Percentiles rank a stretch among this genome's conserved stretches.
Conservation (phyloP, 1,284 basidiomycete genomes). For the Puccinia triticina region DNA sequence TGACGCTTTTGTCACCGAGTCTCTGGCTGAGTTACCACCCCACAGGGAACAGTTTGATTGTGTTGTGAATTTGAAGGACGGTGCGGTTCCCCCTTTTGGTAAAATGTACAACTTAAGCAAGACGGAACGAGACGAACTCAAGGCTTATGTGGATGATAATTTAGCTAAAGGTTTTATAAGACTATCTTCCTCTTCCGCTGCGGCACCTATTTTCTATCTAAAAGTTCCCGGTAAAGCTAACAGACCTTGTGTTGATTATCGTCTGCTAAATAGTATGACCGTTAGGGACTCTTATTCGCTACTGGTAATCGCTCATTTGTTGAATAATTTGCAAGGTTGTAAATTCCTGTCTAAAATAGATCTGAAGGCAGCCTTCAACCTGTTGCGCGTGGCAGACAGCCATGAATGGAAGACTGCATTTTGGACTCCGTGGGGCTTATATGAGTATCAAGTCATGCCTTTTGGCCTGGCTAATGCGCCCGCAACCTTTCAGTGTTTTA, state of each 20-base stretch:
- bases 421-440: conserved; percentile 55
- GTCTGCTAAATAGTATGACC: conserved; percentile 52
- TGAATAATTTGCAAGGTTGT: conserved; percentile 7
- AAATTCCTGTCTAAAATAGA: conserved; percentile 56
- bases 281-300: conserved; percentile 52
- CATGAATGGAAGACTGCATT: conserved; percentile 1
- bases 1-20: too few relatives aligned
- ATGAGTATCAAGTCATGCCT: too few relatives aligned
- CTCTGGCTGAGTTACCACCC: not conserved
- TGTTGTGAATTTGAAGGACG: too few relatives aligned
- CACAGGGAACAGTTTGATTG: too few relatives aligned
- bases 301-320: not conserved
- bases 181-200: too few relatives aligned
- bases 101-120: conserved; percentile 12
- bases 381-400: conserved; percentile 54
- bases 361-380: conserved; percentile 58
- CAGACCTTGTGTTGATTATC: conserved; percentile 52
- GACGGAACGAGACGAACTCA: not conserved
- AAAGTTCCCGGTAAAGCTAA: too few relatives aligned
- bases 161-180: too few relatives aligned
- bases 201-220: too few relatives aligned
- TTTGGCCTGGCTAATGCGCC: conserved; percentile 63
- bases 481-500: conserved; percentile 52
- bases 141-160: not conserved
- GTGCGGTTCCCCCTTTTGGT: not conserved